Evolutionary conservation across 352 stramenopile genomes (phyloP).

Genomic region (Pythium biforme): DNA sequence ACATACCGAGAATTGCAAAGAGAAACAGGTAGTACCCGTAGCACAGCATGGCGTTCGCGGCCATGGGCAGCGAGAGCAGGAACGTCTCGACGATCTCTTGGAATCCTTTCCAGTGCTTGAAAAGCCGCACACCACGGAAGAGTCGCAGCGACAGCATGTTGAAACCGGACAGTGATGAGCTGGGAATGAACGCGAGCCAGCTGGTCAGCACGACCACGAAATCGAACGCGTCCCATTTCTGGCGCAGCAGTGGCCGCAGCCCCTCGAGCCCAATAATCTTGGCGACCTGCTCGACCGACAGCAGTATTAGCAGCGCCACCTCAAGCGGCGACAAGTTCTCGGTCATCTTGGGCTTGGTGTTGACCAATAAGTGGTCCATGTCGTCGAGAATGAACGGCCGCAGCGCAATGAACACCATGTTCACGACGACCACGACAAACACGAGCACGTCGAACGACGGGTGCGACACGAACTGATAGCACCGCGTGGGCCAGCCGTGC

Average conservation of each 20-base stretch:
- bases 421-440: conserved; percentile 53
- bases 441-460: conserved; percentile 77
- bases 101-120: conserved; percentile 78
- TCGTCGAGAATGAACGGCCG: conserved; percentile 55
- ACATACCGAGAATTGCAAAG: conserved; percentile 85
- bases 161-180: conserved; percentile 45
- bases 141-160: conserved; percentile 73
- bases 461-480: conserved; percentile 67
- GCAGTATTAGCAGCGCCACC: conserved; percentile 55
- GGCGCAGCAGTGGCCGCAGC: conserved; percentile 47
- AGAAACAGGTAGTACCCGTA: conserved; percentile 87
- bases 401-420: conserved; percentile 71
- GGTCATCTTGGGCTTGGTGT: conserved; percentile 38
- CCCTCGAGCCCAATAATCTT: conserved; percentile 72
- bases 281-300: conserved; percentile 63
- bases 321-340: conserved; percentile 59
- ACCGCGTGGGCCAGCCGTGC: conserved; percentile 42
- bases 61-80: conserved; percentile 66
- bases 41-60: conserved; percentile 65
- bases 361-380: conserved; percentile 34
- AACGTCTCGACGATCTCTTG: conserved; percentile 82
- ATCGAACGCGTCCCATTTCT: conserved; percentile 75
- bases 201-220: conserved; percentile 57
- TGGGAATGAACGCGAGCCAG: conserved; percentile 56
- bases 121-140: conserved; percentile 65